These are phyloP conservation scores for Apophysomyces sp. DNA, from an alignment of 371 early-diverging fungal species.

Conservation along the genomic window DNA sequence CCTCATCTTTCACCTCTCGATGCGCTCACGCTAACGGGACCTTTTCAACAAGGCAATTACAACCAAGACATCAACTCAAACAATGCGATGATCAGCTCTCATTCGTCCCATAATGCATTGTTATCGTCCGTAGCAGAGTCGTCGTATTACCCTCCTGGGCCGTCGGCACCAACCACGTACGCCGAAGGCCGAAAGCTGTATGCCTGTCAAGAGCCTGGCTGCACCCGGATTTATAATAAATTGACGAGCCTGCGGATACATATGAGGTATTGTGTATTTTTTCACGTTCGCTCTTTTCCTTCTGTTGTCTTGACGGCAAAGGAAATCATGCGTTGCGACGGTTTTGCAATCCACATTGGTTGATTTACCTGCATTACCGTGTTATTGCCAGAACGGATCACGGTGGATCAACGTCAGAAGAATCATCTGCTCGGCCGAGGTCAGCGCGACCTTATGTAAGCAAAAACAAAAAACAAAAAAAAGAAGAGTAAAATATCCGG, in stretches of 20 bases:
- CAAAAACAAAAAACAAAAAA: not conserved
- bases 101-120: not conserved
- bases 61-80: not conserved
- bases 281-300: not conserved
- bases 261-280: not conserved
- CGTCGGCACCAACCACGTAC: not conserved
- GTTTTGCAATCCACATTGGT: not conserved
- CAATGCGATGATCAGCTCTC: not conserved
- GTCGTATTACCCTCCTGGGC: not conserved
- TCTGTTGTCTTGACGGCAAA: not conserved
- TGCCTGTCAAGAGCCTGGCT: not conserved
- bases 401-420: not conserved
- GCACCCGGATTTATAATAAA: not conserved
- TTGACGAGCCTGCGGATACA: not conserved
- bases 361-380: constrained; percentile 1
- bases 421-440: not conserved
- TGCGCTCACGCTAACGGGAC: not conserved
- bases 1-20: not conserved
- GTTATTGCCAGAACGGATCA: not conserved
- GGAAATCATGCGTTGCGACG: not conserved
- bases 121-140: not conserved
- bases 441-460: constrained; percentile 2
- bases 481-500: too few species aligned
- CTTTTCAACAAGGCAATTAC: not conserved
- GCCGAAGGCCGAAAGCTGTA: not conserved